Evolutionary conservation across 208 protist species (phyloP), one percentile per base, ranked within the genome.

Genomic region (Trypanosomatidae sp.): DNA sequence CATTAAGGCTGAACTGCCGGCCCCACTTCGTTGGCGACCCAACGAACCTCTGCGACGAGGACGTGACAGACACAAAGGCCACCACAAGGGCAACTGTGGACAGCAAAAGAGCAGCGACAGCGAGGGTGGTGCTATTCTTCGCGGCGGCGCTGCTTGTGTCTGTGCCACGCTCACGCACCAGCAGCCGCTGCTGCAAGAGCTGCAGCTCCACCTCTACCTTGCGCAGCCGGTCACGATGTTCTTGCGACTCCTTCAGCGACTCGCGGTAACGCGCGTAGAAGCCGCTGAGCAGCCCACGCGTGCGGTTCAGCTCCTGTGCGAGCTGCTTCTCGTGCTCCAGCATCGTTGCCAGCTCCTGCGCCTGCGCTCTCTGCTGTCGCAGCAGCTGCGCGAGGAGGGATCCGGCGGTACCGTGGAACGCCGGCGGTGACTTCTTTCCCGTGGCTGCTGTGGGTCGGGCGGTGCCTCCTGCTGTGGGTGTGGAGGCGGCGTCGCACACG

Each of bases 291-390:
- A 71, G 19, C 15, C 7, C 53, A 10, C 66, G 66, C 3, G 66
- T 71, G 50, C 50, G 66, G 52, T 71, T 62, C 28, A 62, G 66
- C 66, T 71, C 66, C 13, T 49, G 66, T 9, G 52, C 50, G 17
- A 71, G 50, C 30, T 62, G 3, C 17, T 12, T 10, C 53, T 71
- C 66, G 2, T 39, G 49, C 66, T 71, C 52, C 17, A 44, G 33
- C 30, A 71, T 33, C 66, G 25, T 1, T 9, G 39, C 17, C 52
- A 71, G 66, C 52, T 71, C 66, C 19, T 71, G 66, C 9, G 43
- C 39, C n/a, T 49, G 25, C 66, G 66, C n/a, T n/a, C n/a, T n/a
- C 53, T 71, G 66, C 66, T 71, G 66, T 22, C 66, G 28, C 12
- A 71, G 66, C 1, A 71, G 66, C 22, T 62, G 53, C 36, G 66